Evolutionary conservation across 108 stramenopile genomes (phyloP), one percentile per base, ranked within the genome.

Genomic region (Aurantiochytrium sp.): DNA sequence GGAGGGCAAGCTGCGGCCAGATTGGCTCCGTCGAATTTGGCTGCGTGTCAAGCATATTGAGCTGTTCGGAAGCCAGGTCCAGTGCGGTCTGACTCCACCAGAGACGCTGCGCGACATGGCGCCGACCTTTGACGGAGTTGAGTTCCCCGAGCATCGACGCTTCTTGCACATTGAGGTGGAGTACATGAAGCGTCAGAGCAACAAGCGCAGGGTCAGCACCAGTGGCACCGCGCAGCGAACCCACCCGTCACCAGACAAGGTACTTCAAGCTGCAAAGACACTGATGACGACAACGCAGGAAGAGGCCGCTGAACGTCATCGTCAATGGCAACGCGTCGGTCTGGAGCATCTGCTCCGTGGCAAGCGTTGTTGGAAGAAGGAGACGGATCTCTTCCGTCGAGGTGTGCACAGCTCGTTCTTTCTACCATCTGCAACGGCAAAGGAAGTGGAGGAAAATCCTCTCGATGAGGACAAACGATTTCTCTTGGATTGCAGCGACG

Each of bases 301-400:
- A 16, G 76, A 83, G 28, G 76, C 76, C 51, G 76, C 28, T 14
- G 76, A 83, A 12, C 19, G 76, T 4, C 76, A 83, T 35, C 76
- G 76, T 23, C 45, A 28, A 12, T 83, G 76, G 76, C 76, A 53
- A 45, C 76, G 76, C 51, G 51, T 83, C 6, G 51, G 76, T 12
- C 76, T 83, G 16, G 76, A 83, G 51, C 76, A 83, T 28, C 51
- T 83, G 76, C 51, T 83, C 25, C 76, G 76, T 53, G 76, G 76
- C 51, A 83, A 83, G 23, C 45, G 51, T 8, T 47, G 45, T 16
- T 83, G 76, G 76, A 83, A 47, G 51, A 23, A 83, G 25, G 49
- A 53, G 51, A 6, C 49, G 45, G 49, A 83, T 6, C 19, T 16
- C 4, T 83, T 53, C 4, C 25, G n/a, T 43, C 51, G 49, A 1